phyloP scores from a whole-genome alignment of 2,329 filamentous ascomycete species.

The Sclerotinia trifoliorum region DNA sequence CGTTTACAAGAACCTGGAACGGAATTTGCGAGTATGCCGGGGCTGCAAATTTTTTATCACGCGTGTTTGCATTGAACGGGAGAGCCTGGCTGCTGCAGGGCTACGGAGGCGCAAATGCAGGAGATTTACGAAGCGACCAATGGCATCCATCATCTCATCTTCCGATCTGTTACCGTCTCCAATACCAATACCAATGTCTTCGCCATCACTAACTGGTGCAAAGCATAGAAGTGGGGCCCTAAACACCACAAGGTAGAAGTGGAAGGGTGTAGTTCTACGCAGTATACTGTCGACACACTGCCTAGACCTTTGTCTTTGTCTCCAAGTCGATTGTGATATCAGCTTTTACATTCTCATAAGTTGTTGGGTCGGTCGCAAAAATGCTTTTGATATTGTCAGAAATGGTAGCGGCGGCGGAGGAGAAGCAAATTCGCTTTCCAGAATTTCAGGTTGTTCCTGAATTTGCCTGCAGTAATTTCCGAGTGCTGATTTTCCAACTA shows the following conservation, averaged over 20 bases:
- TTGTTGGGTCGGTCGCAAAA: constrained; percentile 26
- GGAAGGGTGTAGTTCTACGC: constrained; percentile 45
- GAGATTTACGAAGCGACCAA: constrained; percentile 29
- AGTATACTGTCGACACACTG: constrained; percentile 29
- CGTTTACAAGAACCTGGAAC: constrained; percentile 48
- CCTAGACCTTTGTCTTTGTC: constrained; percentile 33
- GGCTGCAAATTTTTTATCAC: constrained; percentile 40
- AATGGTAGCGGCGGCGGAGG: constrained; percentile 39
- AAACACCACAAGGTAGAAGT: constrained; percentile 47
- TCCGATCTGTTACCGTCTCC: constrained; percentile 47
- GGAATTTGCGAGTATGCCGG: constrained; percentile 48
- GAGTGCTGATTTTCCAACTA: constrained; percentile 40
- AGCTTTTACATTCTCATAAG: constrained; percentile 30
- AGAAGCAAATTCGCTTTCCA: constrained; percentile 40
- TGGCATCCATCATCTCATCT: constrained; percentile 30
- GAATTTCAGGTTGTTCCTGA: constrained; percentile 39
- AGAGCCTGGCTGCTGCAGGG: constrained; percentile 29
- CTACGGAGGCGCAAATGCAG: constrained; percentile 28
- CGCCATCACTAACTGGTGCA: constrained; percentile 31
- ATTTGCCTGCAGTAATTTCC: constrained; percentile 36
- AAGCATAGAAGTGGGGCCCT: constrained; percentile 42
- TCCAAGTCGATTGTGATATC: constrained; percentile 26
- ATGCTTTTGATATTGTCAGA: constrained; percentile 34
- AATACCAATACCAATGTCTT: constrained; percentile 49
- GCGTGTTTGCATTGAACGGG: constrained; percentile 29